A percentile compares a stretch with the other conserved stretches of the same genome.
phyloP scores from a whole-genome alignment of 2,329 filamentous ascomycete species.

The Fusarium falciforme region DNA sequence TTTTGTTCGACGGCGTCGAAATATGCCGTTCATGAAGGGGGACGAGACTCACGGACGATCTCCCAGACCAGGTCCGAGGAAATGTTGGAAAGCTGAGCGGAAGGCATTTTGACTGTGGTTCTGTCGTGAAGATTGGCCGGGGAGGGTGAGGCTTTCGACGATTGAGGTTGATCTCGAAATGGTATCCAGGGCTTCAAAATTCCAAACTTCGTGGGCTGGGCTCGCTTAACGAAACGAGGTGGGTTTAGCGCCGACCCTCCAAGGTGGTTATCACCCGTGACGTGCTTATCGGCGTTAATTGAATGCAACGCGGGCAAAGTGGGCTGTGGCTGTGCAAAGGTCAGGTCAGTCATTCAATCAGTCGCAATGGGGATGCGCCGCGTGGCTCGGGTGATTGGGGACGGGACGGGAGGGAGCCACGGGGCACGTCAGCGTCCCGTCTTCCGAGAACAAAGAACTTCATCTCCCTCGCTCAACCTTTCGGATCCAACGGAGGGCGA shows the following conservation, averaged over 20 bases:
- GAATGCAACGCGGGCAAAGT: conserved; percentile 11
- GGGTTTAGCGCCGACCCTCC: not conserved
- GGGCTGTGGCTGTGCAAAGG: conserved; percentile 35
- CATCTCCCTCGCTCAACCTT: conserved; percentile 28
- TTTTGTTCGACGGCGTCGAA: conserved; percentile 12
- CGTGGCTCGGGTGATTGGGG: conserved; percentile 36
- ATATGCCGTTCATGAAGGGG: not conserved
- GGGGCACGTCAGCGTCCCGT: conserved; percentile 40
- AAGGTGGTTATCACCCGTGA: not conserved
- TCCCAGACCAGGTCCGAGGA: conserved; percentile 95
- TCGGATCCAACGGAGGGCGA: conserved; percentile 19
- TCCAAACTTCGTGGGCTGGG: not conserved
- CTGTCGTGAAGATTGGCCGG: conserved; percentile 44
- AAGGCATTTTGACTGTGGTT: conserved; percentile 63
- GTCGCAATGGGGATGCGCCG: conserved; percentile 12
- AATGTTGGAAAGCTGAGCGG: conserved; percentile 74
- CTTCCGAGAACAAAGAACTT: conserved; percentile 34
- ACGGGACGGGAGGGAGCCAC: conserved; percentile 30
- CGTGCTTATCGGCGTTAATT: conserved; percentile 34
- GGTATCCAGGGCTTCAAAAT: conserved; percentile 14
- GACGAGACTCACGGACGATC: conserved; percentile 85
- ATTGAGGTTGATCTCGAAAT: conserved; percentile 48
- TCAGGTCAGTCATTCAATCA: not conserved
- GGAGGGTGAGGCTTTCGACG: conserved; percentile 42
- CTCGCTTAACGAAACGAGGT: not conserved